Base-by-base conservation (phyloP, 2,329 filamentous ascomycete genomes). In the Ophiocordyceps camponoti-floridani region DNA sequence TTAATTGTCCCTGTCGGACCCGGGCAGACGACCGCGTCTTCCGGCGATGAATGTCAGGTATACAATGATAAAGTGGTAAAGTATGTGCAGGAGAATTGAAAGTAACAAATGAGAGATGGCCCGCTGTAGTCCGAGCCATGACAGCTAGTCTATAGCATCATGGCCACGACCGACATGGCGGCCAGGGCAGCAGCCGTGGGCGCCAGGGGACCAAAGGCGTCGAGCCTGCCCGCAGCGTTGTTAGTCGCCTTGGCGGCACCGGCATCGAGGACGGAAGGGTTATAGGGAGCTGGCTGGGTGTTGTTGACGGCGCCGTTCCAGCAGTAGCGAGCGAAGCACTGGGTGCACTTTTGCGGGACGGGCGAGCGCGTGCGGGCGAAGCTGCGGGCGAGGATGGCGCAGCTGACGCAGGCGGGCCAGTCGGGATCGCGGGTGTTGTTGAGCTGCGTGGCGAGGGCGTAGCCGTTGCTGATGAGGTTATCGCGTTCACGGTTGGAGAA, bases 391-490 rank as follows among this genome's bases (percentile, higher is more conserved):
- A 96, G 70, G 38, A 94, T 79, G 6, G 89, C 91, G 62, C 89
- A 98, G 19, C 80, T 86, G 4, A 94, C 81, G 53, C 89, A 98
- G 2, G 77, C 69, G 0, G 82, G 70, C 89, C 89, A 98, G 49
- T 81, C 62, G 4, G 62, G 53, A 57, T 93, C 82, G 2, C 79
- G 57, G 0, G 85, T 88, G 43, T 72, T 75, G 62, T 96, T 95
- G 44, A 75, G 85, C 67, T 82, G 80, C 0, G 88, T 95, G 3
- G 75, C 88, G 16, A 81, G 18, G 40, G 40, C 40, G 19, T 27
- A 41, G 18, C 40, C 40, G 40, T 41, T 41, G 6, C 12, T 4
- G 55, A 98, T 86, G 56, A 94, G 84, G 49, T 72, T 72, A 58
- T 94, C 76, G 49, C 89, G 83, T 63, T 85, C 62, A 1, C 57